Conservation (phyloP, 768 basidiomycete species). For the Leccinum truebloodii region DNA sequence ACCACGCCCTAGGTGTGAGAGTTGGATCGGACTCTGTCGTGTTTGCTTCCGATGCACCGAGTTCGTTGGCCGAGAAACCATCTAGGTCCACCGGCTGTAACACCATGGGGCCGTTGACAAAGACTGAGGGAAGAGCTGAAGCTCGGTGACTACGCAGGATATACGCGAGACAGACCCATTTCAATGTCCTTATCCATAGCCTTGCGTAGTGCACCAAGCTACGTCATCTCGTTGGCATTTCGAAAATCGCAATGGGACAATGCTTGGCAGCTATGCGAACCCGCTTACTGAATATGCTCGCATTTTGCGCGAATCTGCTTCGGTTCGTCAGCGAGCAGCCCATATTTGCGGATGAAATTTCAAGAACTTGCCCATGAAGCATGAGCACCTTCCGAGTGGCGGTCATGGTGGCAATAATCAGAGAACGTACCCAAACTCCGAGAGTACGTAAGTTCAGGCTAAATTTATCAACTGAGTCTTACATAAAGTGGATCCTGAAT, state of each 20-base stretch:
- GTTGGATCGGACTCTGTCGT: conserved; percentile 46
- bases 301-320: conserved; percentile 71
- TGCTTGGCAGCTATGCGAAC: conserved; percentile 38
- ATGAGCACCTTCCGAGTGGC: conserved; percentile 42
- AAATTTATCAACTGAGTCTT: background rate
- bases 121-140: conserved; percentile 46
- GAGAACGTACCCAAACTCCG: background rate
- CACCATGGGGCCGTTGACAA: conserved; percentile 69
- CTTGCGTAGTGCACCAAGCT: conserved; percentile 77
- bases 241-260: background rate
- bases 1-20: conserved; percentile 70
- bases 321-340: conserved; percentile 3
- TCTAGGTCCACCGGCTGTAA: conserved; percentile 65
- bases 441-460: background rate
- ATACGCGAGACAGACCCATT: conserved; percentile 45
- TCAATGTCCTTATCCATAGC: conserved; percentile 65
- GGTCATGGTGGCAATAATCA: conserved; percentile 16
- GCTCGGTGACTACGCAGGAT: background rate
- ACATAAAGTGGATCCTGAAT: background rate
- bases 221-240: background rate
- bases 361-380: conserved; percentile 43
- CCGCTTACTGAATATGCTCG: conserved; percentile 66
- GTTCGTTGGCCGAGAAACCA: conserved; percentile 22
- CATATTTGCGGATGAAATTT: background rate
- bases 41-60: conserved; percentile 42